These are phyloP conservation scores for Elsinoe necatrix DNA, from an alignment of 2,329 filamentous ascomycete species.

Conservation along the genomic window DNA sequence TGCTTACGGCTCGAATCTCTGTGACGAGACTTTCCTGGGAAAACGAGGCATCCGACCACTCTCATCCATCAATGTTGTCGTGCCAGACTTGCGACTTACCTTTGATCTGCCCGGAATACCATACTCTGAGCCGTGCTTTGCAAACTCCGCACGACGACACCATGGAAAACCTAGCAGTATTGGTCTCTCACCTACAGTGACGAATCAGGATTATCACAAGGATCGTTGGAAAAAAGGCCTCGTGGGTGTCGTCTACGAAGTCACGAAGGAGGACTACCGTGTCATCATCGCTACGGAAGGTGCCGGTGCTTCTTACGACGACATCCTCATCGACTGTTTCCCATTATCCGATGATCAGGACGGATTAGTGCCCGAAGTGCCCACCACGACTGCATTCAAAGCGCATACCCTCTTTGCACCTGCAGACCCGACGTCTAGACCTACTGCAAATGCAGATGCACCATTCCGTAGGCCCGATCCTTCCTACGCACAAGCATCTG, in stretches of 20 bases:
- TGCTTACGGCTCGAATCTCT: slow-evolving; percentile 88
- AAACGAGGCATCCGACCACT: slow-evolving; percentile 71
- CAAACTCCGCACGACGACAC: slow-evolving; percentile 62
- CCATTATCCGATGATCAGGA: slow-evolving; percentile 49
- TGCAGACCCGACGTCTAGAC: slow-evolving; percentile 24
- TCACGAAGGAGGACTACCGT: slow-evolving; percentile 71
- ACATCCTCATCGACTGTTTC: slow-evolving; percentile 72
- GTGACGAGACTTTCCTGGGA: slow-evolving; percentile 68
- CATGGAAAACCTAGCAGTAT: slow-evolving; percentile 25
- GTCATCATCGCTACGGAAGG: slow-evolving; percentile 88
- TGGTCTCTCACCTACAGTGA: slow-evolving; percentile 10
- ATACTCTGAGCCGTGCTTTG: slow-evolving; percentile 86
- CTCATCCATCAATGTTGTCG: slow-evolving; percentile 71
- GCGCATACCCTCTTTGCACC: slow-evolving; percentile 80
- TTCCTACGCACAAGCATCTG: slow-evolving; percentile 71
- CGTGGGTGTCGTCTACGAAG: slow-evolving; percentile 91
- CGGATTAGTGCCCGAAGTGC: slow-evolving; percentile 54
- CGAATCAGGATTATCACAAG: slow-evolving; percentile 39
- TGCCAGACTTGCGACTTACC: slow-evolving; percentile 66
- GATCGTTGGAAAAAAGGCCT: slow-evolving; percentile 70
- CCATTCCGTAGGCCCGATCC: slow-evolving; percentile 53
- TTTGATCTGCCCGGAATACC: slow-evolving; percentile 83
- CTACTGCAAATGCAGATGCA: slow-evolving; percentile 5
- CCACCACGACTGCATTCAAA: slow-evolving; percentile 59
- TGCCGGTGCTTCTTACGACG: slow-evolving; percentile 73